Base-by-base conservation (phyloP, 1,284 basidiomycete species). In the Cutaneotrichosporon dermatis region DNA sequence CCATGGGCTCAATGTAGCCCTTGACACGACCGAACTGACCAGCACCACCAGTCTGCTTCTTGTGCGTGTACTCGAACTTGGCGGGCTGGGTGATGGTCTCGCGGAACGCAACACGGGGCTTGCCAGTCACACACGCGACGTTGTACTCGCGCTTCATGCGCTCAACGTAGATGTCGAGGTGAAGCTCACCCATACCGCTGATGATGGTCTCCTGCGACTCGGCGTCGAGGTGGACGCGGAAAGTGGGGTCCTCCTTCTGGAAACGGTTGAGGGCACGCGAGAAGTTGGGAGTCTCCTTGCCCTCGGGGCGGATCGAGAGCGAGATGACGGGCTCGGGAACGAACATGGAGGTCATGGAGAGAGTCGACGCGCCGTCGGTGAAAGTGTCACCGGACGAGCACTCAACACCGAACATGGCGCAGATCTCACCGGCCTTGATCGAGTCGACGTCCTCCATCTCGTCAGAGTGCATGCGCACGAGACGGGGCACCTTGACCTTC, bases 171-270 rank as follows among this genome's bases (percentile, higher is more conserved):
- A 99, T 97, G 75, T 99, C 96, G 34, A 99, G 85, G 75, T 99
- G 96, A 9, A 99, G 85, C 79, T 99, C 96, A 37, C 95, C 96
- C 96, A 99, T 99, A 15, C 96, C 96, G 39, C 92, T 95, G 65
- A 99, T 98, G 77, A 99, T 99, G n/a, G 96, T 99, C 88, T 99
- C 96, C 79, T 94, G 91, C 69, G 89, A 92, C 75, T 97, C 93
- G 40, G 83, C 79, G 78, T 99, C 96, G 60, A 99, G 85, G 76
- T 98, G 95, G 1, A 99, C 95, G 56, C 89, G 87, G 87, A 99
- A 99, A 0, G 96, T 99, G 1, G 96, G 96, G 77, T 99, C 96
- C 76, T 99, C 96, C 79, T 95, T 96, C 79, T 96, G 90, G 87
- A 99, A 99, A 42, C 95, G 88, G 76, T 96, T 95, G 53, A 99